Evolutionary conservation across 2,329 filamentous ascomycete species (phyloP), one percentile per base, ranked within the genome.

Genomic region (Trichoderma afroharzianum): DNA sequence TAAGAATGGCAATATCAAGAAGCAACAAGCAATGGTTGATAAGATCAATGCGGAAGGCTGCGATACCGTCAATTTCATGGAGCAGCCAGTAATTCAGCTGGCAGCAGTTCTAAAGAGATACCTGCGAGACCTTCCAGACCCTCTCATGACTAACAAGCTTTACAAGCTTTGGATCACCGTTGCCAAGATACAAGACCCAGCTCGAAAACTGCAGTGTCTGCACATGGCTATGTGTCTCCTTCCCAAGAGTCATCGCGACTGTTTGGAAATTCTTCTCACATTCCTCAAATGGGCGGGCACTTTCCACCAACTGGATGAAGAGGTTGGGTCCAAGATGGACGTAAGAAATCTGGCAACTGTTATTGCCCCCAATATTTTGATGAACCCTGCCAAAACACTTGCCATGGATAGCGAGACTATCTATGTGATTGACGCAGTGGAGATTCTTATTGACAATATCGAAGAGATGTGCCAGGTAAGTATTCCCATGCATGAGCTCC

Each of bases 1-100:
- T 76, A 99, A 99, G 87, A 99, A 98, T 78, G 96, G 96, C 76
- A 99, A 98, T 81, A 98, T 99, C 83, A 95, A 96, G 81, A 93
- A 95, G 76, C 86, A 98, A 58, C 93, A 93, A 76, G 95, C 97
- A 73, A 86, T 97, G 7, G 91, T 94, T 50, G 93, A 97, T 70
- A 86, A 91, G 76, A 94, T 99, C 74, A 96, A 99, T 80, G 89
- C 89, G 58, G 92, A 94, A 68, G 95, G 94, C 55, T 93, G 92
- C 72, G 94, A 97, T 75, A 89, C 91, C 70, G 91, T 97, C 70
- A 94, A 97, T 79, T 88, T 98, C 77, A 93, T 91, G 77, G 91
- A 93, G 74, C 94, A 98, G 80, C 95, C 92, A 71, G 95, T 97
- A 1, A 94, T 99, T 26, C 96, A 98, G 78, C 89, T 98, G 68